Base-by-base conservation (phyloP, 2,329 filamentous ascomycete species). In the Arachnomyces sp. region DNA sequence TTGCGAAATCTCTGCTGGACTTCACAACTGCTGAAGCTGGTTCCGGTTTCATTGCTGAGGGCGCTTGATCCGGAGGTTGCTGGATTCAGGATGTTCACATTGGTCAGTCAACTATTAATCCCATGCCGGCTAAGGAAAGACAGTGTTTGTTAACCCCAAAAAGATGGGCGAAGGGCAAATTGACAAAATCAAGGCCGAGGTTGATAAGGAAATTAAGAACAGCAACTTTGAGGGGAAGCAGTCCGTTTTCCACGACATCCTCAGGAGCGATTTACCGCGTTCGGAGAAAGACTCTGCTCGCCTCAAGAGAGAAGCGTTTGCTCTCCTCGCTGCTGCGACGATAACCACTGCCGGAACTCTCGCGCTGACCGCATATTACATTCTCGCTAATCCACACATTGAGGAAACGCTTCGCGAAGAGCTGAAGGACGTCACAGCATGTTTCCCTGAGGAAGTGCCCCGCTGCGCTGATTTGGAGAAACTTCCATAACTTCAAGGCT, bases 221-320 rank as follows among this genome's bases (percentile, higher is more conserved):
- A 18, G 36, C 15, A 34, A 33, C 21, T 5, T 9, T 5, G 21
- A 9, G 5, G 21, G 21, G 5, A 25, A 9, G 21, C 5, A 5
- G n/a, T 36, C 44, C 30, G 32, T 46, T 11, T 46, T 46, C 31
- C 44, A 38, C 29, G 36, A 43, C 15, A 18, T 40, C 12, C 17
- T 34, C 11, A 44, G 25, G 28, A 49, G 46, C 8, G 46, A 49
- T 15, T 34, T 49, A 28, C 46, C 48, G 2, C 28, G 34, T 11
- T 38, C 41, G 11, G 56, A 61, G 31, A 50, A 31, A 36, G 5
- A 5, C 9, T 5, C 9, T 44, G 9, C 42, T 42, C 2, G 35
- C 40, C 4, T 54, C 56, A 4, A 48, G 60, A n/a, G 42, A 12
- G 59, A 61, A 45, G 56, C 54, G 7, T 45, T 48, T 17, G 42